These are phyloP conservation scores for Apiospora hydei DNA, from an alignment of 2,329 filamentous ascomycete species.

Conservation along the genomic window DNA sequence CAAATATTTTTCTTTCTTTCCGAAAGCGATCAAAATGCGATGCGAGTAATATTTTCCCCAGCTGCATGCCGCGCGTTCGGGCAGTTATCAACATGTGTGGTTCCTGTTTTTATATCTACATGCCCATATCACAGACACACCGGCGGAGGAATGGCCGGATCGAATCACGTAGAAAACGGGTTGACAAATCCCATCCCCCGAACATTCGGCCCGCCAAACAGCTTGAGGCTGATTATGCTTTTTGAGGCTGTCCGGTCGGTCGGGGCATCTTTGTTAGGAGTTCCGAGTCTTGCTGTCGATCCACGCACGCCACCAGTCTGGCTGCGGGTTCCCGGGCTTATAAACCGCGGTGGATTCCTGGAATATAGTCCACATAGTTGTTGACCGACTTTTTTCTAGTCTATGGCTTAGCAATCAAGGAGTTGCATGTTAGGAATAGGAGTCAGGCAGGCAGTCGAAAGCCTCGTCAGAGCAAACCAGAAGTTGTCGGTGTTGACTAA, in stretches of 20 bases:
- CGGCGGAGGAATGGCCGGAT: neutral
- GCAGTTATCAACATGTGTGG: neutral
- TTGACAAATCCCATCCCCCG: too few relatives aligned
- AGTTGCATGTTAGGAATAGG: neutral
- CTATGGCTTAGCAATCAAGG: neutral
- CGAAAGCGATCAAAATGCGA: neutral
- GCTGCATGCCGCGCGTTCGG: neutral
- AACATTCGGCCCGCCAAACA: neutral
- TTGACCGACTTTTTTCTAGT: constrained; percentile 17
- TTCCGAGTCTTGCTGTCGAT: constrained; percentile 1
- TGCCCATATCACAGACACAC: too few relatives aligned
- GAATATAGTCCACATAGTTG: neutral
- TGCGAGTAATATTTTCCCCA: neutral
- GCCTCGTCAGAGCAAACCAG: neutral
- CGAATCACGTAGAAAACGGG: neutral
- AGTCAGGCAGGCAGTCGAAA: constrained; percentile 2
- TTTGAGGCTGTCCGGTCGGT: neutral
- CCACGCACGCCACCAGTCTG: neutral
- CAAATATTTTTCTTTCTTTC: neutral
- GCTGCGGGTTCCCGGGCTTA: constrained; percentile 12
- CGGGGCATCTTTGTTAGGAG: neutral
- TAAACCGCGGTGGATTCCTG: neutral
- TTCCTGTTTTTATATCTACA: too few relatives aligned
- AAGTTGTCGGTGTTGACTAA: neutral
- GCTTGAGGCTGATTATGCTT: neutral